Percentiles rank a stretch among this genome's conserved stretches.
Evolutionary conservation across 2,329 filamentous ascomycete genomes (phyloP).

Genomic region (Xylariaceae sp.): DNA sequence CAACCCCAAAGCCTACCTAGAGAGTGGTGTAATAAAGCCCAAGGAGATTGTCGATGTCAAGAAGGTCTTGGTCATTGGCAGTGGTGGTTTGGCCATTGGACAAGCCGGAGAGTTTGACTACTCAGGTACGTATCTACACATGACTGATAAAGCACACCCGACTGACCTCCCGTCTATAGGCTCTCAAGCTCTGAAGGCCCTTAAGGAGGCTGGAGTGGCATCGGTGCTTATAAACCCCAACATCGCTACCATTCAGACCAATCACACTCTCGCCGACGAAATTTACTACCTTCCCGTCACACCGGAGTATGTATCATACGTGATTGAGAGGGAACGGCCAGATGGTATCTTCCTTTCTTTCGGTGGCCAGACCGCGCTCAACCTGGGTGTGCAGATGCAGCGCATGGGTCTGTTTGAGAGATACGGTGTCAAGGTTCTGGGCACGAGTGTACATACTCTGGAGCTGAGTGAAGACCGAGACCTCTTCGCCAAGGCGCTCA

Average conservation of each 20-base stretch:
- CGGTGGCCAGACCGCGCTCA: conserved; percentile 93
- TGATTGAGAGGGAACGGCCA: conserved; percentile 91
- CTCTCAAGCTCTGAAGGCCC: conserved; percentile 90
- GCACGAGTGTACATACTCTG: conserved; percentile 88
- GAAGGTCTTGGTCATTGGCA: conserved; percentile 95
- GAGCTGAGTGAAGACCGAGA: conserved; percentile 95
- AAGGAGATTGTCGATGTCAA: conserved; percentile 81
- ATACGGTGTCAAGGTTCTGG: conserved; percentile 91
- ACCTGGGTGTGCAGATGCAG: conserved; percentile 96
- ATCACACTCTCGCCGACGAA: conserved; percentile 92
- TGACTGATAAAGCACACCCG: background rate
- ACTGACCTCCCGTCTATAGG: conserved; percentile 46
- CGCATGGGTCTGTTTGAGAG: conserved; percentile 91
- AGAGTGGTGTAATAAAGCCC: conserved; percentile 80
- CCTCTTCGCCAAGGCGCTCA: conserved; percentile 88
- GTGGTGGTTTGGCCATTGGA: conserved; percentile 91
- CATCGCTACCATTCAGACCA: conserved; percentile 96
- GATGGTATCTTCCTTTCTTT: conserved; percentile 98
- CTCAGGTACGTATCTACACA: conserved; percentile 62
- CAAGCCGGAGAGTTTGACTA: conserved; percentile 99
- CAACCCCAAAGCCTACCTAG: conserved; percentile 79
- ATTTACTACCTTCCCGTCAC: conserved; percentile 98
- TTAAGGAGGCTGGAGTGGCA: conserved; percentile 88
- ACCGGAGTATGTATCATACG: conserved; percentile 93
- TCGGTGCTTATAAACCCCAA: conserved; percentile 97